phyloP scores from a whole-genome alignment of 2,329 filamentous ascomycete species.

The Fusarium sulawesiense region DNA sequence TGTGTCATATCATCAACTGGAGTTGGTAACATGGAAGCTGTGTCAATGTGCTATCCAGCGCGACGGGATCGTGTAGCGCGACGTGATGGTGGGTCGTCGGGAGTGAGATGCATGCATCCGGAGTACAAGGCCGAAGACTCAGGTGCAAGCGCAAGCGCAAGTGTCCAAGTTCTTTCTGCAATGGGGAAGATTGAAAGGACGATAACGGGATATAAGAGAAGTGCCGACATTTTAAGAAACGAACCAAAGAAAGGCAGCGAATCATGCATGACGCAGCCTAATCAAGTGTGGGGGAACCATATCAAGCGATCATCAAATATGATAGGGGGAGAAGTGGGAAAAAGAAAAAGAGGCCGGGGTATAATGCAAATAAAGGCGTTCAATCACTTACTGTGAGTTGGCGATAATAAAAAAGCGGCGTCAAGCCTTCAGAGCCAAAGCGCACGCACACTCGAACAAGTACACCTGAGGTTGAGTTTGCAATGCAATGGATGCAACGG shows the following conservation, averaged over 20 bases:
- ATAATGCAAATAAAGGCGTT: background rate
- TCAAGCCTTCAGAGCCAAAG: conserved; percentile 28
- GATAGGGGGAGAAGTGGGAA: conserved; percentile 13
- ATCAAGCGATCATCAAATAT: conserved; percentile 30
- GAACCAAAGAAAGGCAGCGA: conserved; percentile 5
- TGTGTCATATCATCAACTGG: conserved; percentile 11
- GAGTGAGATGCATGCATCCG: conserved; percentile 45
- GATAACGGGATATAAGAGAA: conserved; percentile 11
- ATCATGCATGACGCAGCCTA: conserved; percentile 29
- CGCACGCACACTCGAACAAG: background rate
- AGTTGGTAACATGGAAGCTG: conserved; percentile 18
- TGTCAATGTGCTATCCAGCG: conserved; percentile 34
- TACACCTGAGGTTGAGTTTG: conserved; percentile 12
- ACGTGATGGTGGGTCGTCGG: conserved; percentile 46
- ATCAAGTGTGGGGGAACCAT: conserved; percentile 32
- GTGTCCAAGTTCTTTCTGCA: conserved; percentile 16
- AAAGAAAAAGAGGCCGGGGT: conserved; percentile 7
- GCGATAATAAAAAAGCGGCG: conserved; percentile 24
- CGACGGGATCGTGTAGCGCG: conserved; percentile 47
- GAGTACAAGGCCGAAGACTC: conserved; percentile 10
- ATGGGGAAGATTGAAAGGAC: conserved; percentile 2
- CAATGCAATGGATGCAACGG: background rate
- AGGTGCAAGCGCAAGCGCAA: background rate
- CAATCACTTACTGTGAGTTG: conserved; percentile 39
- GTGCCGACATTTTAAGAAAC: conserved; percentile 24